Base-by-base conservation (phyloP, 768 basidiomycete genomes). In the Trametes elegans region DNA sequence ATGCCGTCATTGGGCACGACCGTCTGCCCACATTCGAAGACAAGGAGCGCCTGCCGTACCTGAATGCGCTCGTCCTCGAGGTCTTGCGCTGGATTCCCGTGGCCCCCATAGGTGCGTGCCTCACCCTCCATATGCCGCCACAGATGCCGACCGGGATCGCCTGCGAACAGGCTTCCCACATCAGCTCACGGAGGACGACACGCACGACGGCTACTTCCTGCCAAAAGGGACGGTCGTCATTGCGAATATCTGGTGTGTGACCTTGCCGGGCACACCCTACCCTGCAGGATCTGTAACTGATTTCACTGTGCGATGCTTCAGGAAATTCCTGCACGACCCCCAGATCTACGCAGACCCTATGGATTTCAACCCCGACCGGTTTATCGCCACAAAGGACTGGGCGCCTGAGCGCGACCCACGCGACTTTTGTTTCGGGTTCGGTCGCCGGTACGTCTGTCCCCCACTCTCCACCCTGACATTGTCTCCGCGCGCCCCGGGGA, bases 21-120 rank as follows among this genome's bases (percentile, higher is more conserved):
- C 63, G 72, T 21, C 71, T 88, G 28, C 88, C 88, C 2, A 73
- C 70, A 0, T 75, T 63, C 16, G 53, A 50, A 0, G 67, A 68
- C 26, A 42, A 53, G 9, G 59, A 59, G 5, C 24, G 21, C 18
- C 53, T 66, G 10, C 63, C 63, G 4, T 66, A 64, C 53, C 23
- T 64, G 14, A 56, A 53, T 60, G 59, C 70, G 42, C 11, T 75
- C 50, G 46, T 29, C 49, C 41, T 67, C 5, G 74, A 75, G 59
- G 65, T 69, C 0, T 29, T 68, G 21, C 68, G 73, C 0, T 75
- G 74, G 74, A 64, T 64, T 26, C 74, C 71, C 3, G 63, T 69
- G 0, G 64, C 61, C 27, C 74, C 74, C 0, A 49, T 74, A 10
- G 66, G 73, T 72, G 8, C 35, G n/a, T 43, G 6, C n/a, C 8